A percentile compares a stretch with the other conserved stretches of the same genome.
Evolutionary conservation across 2,329 filamentous ascomycete species (phyloP).

Genomic region (Xylaria sp.): DNA sequence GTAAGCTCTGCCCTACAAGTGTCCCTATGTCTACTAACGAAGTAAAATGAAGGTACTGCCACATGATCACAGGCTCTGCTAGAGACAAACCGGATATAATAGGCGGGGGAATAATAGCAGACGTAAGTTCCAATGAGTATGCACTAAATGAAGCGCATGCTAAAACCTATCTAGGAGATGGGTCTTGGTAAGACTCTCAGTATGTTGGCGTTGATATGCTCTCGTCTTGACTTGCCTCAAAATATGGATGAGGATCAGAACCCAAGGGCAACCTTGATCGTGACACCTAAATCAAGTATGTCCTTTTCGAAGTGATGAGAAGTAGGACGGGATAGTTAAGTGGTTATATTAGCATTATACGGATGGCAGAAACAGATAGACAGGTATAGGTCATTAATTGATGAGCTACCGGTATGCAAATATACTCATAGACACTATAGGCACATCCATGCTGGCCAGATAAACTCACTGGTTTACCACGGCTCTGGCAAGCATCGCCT

Average conservation of each 20-base stretch:
- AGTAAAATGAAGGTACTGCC: conserved; percentile 26
- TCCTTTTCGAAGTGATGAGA: background rate
- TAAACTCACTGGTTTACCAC: conserved; percentile 12
- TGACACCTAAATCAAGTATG: conserved; percentile 31
- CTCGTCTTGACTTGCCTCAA: background rate
- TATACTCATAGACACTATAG: background rate
- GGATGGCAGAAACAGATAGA: conserved; percentile 46
- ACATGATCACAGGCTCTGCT: conserved; percentile 18
- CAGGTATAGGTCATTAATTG: conserved; percentile 33
- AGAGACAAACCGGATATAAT: background rate
- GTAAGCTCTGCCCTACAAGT: too few relatives aligned
- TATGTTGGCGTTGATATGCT: conserved; percentile 25
- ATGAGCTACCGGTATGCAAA: background rate
- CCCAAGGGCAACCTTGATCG: conserved; percentile 25
- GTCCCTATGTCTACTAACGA: too few relatives aligned
- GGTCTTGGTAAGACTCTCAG: conserved; percentile 36
- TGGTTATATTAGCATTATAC: conserved; percentile 36
- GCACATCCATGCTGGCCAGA: background rate
- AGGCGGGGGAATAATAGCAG: conserved; percentile 25
- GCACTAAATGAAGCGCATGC: background rate
- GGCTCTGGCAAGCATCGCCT: background rate
- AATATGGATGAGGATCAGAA: background rate
- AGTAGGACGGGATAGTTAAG: background rate
- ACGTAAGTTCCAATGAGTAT: conserved; percentile 15
- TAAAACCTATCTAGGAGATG: conserved; percentile 28